phyloP scores from a whole-genome alignment of 495 filamentous ascomycete genomes.

The Pseudomonodictys pantanalensis region DNA sequence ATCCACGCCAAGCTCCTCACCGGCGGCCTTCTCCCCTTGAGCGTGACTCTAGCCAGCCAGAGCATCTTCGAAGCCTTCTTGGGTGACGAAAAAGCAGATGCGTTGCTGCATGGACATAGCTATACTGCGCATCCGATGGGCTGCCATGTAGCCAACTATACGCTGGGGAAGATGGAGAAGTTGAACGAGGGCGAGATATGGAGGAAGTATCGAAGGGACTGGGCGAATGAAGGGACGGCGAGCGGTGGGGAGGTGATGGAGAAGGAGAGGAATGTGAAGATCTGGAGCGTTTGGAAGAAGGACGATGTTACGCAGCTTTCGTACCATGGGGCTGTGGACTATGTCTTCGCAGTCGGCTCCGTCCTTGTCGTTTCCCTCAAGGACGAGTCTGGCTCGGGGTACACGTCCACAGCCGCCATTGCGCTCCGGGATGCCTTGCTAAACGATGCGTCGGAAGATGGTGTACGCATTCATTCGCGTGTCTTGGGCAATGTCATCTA shows the following conservation, averaged over 20 bases:
- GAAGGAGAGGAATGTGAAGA: constrained; percentile 1
- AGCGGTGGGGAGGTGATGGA: not conserved
- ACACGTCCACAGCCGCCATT: constrained; percentile 63
- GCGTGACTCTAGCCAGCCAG: constrained; percentile 65
- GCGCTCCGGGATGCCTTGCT: constrained; percentile 57
- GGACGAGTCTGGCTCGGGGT: constrained; percentile 51
- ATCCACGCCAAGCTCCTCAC: constrained; percentile 78
- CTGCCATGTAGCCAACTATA: constrained; percentile 65
- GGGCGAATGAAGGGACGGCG: constrained; percentile 34
- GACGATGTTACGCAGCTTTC: constrained; percentile 57
- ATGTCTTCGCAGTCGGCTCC: constrained; percentile 66
- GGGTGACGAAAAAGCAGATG: constrained; percentile 65
- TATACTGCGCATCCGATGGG: constrained; percentile 78
- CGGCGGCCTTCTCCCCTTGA: constrained; percentile 72
- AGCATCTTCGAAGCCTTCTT: constrained; percentile 69
- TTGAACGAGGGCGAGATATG: constrained; percentile 61
- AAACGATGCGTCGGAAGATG: not conserved
- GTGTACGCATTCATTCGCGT: constrained; percentile 65
- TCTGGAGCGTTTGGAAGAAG: constrained; percentile 70
- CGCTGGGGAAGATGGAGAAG: constrained; percentile 52
- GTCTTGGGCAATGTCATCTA: constrained; percentile 76
- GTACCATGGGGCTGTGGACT: constrained; percentile 51
- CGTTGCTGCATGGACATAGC: constrained; percentile 74
- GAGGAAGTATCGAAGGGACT: constrained; percentile 48
- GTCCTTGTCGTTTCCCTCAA: constrained; percentile 65